Evolutionary conservation across 257 asterid genomes (phyloP), one percentile per base, ranked within the genome.

Genomic region (Salvia hispanica): DNA sequence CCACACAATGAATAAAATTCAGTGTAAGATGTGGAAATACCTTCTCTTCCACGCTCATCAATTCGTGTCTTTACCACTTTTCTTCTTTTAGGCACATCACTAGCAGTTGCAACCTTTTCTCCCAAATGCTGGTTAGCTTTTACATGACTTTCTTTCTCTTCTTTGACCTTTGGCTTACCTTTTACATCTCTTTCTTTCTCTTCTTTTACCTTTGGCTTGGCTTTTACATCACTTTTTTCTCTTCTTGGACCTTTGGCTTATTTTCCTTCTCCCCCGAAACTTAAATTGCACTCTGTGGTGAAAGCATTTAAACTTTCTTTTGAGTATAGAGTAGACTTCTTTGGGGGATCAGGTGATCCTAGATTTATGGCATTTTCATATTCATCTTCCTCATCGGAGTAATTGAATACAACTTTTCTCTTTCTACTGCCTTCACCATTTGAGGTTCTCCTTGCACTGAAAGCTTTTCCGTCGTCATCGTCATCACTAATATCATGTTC

Each of bases 11-110:
- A 62, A 53, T 46, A 47, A 31, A 43, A 64, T 34, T 25, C 31
- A 25, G 50, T 70, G 64, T 15, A 31, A 25, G 31, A 2, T 25
- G 2, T 0, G 31, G 31, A 9, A 62, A 51, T 85, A 94, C 99
- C 96, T 91, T 94, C 97, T 84, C 99, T 94, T 79, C 99, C 99
- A 44, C 95, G 95, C 43, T 82, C 96, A 68, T 94, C 96, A 57
- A 94, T 88, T 70, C 81, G 81, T 48, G 93, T 84, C 86, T 85
- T 93, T 34, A 91, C 34, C 67, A 88, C 82, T 80, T 93, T 93
- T 74, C 81, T 80, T 78, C 94, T 83, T 81, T 85, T 86, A 57
- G 94, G 88, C 57, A 77, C 88, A 78, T 72, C 73, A 77, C 59
- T 80, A 59, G 3, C 70, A 62, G 72, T 60, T 48, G 67, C 48